Evolutionary conservation across 176 grass and related monocot species (phyloP).

Genomic region (Oryza brachyantha): DNA sequence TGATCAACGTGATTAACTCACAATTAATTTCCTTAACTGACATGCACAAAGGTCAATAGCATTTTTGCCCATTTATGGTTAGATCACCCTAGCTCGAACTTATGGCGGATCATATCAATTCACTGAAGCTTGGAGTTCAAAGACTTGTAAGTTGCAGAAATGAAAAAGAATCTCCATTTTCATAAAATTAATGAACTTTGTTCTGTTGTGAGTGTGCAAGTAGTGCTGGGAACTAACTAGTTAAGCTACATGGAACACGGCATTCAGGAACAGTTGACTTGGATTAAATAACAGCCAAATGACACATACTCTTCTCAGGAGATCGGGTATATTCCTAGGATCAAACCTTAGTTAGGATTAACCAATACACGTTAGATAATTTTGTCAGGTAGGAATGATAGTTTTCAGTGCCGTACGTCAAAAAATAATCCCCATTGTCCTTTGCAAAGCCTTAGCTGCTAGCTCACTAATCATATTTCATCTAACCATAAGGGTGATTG

Average conservation of each 20-base stretch:
- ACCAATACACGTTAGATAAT: background rate
- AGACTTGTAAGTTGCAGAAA: background rate
- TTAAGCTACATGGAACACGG: slow-evolving; percentile 11
- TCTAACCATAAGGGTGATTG: too few relatives aligned
- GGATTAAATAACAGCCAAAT: background rate
- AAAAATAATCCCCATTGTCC: too few relatives aligned
- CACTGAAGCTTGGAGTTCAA: too few relatives aligned
- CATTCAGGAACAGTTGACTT: slow-evolving; percentile 20
- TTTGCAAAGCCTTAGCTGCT: background rate
- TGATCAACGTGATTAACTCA: too few relatives aligned
- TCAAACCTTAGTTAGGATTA: slow-evolving; percentile 6
- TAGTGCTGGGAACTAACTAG: background rate
- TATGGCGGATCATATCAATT: too few relatives aligned
- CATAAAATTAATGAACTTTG: background rate
- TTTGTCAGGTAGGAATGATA: background rate
- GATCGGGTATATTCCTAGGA: slow-evolving; percentile 33
- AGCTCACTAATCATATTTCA: too few relatives aligned
- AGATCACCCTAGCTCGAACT: too few relatives aligned
- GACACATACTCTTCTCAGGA: background rate
- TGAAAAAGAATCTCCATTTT: background rate
- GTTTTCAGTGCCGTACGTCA: background rate
- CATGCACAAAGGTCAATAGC: too few relatives aligned
- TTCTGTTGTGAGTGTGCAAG: background rate
- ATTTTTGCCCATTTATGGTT: too few relatives aligned
- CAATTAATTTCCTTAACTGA: too few relatives aligned